These are phyloP conservation scores for Plasmopara muralis DNA, from an alignment of 352 stramenopile genomes.

Conservation along the genomic window DNA sequence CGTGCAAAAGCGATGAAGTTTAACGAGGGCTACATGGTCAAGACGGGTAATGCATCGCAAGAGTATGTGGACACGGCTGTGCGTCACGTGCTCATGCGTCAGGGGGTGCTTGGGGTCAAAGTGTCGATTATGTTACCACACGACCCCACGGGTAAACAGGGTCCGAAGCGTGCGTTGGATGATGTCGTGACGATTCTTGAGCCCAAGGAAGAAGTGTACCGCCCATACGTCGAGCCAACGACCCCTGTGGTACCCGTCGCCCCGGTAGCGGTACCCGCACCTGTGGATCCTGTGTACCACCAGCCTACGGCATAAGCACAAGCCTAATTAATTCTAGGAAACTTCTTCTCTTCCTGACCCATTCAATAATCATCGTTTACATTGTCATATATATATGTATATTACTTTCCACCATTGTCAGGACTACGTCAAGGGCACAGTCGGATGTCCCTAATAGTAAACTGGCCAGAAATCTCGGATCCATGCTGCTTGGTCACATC, in stretches of 20 bases:
- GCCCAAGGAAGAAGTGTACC: constrained; percentile 95
- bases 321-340: constrained; percentile 26
- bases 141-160: constrained; percentile 95
- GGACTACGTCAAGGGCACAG: too few species aligned
- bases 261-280: constrained; percentile 23
- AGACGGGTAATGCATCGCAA: constrained; percentile 96
- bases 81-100: constrained; percentile 98
- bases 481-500: constrained; percentile 2
- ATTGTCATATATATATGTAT: too few species aligned
- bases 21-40: constrained; percentile 99
- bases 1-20: constrained; percentile 99
- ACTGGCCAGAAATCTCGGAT: neutral
- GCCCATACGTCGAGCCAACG: constrained; percentile 74
- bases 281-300: constrained; percentile 34
- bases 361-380: constrained; percentile 5
- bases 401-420: too few species aligned
- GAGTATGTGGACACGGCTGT: constrained; percentile 99
- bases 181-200: constrained; percentile 99
- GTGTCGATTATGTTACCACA: constrained; percentile 99
- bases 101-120: constrained; percentile 99
- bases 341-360: constrained; percentile 30
- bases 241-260: constrained; percentile 37
- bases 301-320: constrained; percentile 46
- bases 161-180: constrained; percentile 96
- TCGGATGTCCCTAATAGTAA: too few species aligned